Conservation (phyloP, 768 basidiomycete genomes). For the Mrakia gelida region DNA sequence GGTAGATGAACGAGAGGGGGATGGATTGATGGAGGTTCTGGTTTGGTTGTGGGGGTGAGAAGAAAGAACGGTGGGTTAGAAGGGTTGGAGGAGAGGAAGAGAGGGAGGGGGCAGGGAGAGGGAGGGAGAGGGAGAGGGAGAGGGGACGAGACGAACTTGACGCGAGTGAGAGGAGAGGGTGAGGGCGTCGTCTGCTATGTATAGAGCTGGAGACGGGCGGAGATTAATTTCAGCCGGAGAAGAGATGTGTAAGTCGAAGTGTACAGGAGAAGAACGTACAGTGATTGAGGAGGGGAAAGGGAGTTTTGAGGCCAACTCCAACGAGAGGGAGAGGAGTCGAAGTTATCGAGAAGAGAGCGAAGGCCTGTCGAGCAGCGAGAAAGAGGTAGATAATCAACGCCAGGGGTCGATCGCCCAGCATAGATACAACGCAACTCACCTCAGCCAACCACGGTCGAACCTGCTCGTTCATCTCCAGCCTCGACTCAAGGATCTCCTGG, state of each 20-base stretch:
- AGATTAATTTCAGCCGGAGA: no score
- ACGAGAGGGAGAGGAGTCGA: conserved; percentile 10
- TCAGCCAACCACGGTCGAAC: conserved; percentile 20
- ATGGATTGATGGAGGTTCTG: conserved; percentile 25
- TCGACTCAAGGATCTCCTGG: conserved; percentile 5
- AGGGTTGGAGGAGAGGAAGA: no score
- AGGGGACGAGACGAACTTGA: background rate
- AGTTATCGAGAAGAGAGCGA: conserved; percentile 29
- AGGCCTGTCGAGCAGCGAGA: conserved; percentile 13
- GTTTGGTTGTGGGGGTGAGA: background rate
- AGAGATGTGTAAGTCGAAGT: background rate
- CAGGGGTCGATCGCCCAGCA: no score
- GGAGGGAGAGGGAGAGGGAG: background rate
- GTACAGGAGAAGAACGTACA: background rate
- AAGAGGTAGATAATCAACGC: background rate
- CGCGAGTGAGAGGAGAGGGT: conserved; percentile 5
- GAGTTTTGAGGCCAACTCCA: conserved; percentile 19
- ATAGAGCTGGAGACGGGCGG: background rate
- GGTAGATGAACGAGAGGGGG: conserved; percentile 27
- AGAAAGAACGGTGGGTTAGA: no score
- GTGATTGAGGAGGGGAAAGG: conserved; percentile 30
- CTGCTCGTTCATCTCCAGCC: conserved; percentile 24
- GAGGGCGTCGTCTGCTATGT: conserved; percentile 31
- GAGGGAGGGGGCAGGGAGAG: no score
- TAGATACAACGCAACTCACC: conserved; percentile 1